phyloP scores from a whole-genome alignment of 2,329 filamentous ascomycete species.

The Fusarium xylarioides region DNA sequence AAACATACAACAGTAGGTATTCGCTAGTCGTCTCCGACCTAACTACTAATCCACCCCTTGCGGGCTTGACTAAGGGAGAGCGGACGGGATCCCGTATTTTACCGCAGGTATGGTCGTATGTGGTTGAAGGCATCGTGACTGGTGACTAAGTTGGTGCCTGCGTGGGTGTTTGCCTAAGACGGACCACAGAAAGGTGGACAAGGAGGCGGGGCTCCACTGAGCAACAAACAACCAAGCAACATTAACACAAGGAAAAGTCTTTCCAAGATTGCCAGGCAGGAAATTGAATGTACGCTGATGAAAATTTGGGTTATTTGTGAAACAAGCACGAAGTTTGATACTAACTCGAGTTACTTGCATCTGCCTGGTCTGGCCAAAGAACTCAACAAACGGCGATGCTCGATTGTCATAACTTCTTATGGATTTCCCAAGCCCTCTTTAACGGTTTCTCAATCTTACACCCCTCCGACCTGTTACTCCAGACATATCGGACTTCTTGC shows the following conservation, averaged over 20 bases:
- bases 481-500: neutral
- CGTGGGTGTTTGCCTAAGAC: neutral
- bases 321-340: too few species aligned
- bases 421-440: rapidly evolving
- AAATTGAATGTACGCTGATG: rapidly evolving
- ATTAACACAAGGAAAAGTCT: too few species aligned
- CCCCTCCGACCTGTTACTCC: rapidly evolving
- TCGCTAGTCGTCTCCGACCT: constrained; percentile 5
- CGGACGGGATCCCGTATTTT: constrained; percentile 8
- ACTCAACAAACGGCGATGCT: neutral
- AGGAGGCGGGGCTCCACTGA: neutral
- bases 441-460: too few species aligned
- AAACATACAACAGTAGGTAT: constrained; percentile 12
- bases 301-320: rapidly evolving
- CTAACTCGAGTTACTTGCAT: neutral
- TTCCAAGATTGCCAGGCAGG: neutral
- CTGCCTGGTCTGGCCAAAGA: neutral
- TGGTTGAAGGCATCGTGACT: neutral
- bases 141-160: neutral
- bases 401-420: neutral
- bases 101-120: constrained; percentile 11
- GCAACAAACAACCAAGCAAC: neutral
- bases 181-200: neutral
- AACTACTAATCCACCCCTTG: constrained; percentile 11
- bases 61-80: constrained; percentile 5